Evolutionary conservation across 345 rosid species (phyloP), one percentile per base, ranked within the genome.

Genomic region (Dovyalis caffra): DNA sequence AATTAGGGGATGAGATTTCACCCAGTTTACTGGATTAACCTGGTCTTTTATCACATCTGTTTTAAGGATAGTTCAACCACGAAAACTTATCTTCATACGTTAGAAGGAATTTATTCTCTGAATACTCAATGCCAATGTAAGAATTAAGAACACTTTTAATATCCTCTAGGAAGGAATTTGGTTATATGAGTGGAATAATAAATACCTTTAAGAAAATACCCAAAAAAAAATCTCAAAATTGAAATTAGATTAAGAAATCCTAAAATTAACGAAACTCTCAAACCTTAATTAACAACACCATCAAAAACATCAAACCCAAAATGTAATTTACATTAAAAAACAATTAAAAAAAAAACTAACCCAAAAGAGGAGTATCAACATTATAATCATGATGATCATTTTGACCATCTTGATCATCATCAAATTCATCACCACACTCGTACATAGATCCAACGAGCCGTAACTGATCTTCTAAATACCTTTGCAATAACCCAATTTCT

Each of bases 401-500:
- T 6, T 66, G 61, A 64, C 74, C 20, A 26, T 60, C 75, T 5
- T 40, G 45, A 0, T 20, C 37, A 31, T 20, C 34, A 64, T 45
- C 66, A 26, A 60, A 15, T 26, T 82, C 76, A 73, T 85, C 85
- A 10, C 86, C 91, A 56, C 91, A 86, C 40, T 83, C 87, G 66
- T 81, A 86, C 40, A 84, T 79, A 31, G 89, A 83, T 78, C 82
- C 85, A 29, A 86, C 90, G 29, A 90, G 84, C 25, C 72, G 35
- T 76, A 90, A 43, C 76, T 90, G 92, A 86, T 90, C 92, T 70
- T 88, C 94, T 68, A 90, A 79, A 80, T 90, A 90, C 80, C 92
- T 86, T 49, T 86, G 86, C 62, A 88, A 86, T 73, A 90, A 66
- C 58, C 87, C 85, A 11, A 80, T 72, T 75, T 76, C 88, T 34